A percentile compares a stretch with the other conserved stretches of the same genome.
Evolutionary conservation across 306 rosid species (phyloP).

Genomic region (Medicago ruthenica): DNA sequence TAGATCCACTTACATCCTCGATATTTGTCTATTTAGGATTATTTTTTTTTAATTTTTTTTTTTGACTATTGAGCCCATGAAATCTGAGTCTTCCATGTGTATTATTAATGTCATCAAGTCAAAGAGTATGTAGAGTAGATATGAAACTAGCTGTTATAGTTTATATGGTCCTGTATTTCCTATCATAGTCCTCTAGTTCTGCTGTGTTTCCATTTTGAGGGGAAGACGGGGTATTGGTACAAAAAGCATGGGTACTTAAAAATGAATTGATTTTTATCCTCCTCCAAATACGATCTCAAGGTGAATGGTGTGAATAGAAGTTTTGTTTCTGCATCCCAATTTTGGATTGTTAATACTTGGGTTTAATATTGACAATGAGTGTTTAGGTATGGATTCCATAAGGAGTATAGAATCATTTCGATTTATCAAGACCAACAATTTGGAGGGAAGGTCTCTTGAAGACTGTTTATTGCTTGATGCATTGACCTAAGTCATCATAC

Average conservation of each 20-base stretch:
- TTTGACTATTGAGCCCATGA: neutral
- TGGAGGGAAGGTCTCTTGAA: slow-evolving; percentile 17
- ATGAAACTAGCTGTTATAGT: neutral
- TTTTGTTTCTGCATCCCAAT: neutral
- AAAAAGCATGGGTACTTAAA: neutral
- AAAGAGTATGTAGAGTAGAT: slow-evolving; percentile 1
- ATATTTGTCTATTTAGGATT: neutral
- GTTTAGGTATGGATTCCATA: slow-evolving; percentile 1
- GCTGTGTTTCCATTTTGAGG: neutral
- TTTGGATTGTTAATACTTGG: neutral
- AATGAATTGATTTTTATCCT: neutral
- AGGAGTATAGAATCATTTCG: slow-evolving; percentile 10
- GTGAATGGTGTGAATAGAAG: neutral
- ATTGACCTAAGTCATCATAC: neutral
- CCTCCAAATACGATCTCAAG: neutral
- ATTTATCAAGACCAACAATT: slow-evolving; percentile 8
- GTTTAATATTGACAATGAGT: slow-evolving; percentile 6
- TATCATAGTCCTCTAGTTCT: neutral
- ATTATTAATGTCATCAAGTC: slow-evolving; percentile 2
- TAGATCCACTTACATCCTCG: slow-evolving; percentile 5
- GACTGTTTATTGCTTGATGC: slow-evolving; percentile 24
- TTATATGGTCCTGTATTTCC: neutral
- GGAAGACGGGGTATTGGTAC: neutral
- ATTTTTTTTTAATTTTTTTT: neutral
- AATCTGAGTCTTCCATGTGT: neutral